phyloP scores from a whole-genome alignment of 495 filamentous ascomycete species.

The Penicillium arizonense region DNA sequence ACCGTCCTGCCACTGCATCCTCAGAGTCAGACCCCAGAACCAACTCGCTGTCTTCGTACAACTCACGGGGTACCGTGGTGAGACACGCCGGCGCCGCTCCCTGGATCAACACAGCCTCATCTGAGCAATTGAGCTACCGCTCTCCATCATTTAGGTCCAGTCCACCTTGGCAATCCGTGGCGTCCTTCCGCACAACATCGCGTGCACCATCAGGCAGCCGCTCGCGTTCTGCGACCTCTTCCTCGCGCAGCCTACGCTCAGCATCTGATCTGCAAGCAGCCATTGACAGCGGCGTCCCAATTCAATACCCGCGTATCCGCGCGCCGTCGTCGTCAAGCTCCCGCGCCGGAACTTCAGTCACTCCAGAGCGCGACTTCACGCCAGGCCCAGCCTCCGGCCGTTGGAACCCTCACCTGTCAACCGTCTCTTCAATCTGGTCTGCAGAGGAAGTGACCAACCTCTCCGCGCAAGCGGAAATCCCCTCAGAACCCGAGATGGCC shows the following conservation, averaged over 20 bases:
- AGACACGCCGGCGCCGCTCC: conserved; percentile 34
- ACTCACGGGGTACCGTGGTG: conserved; percentile 51
- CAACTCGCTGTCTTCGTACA: conserved; percentile 46
- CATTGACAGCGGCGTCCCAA: conserved; percentile 40
- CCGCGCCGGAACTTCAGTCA: conserved; percentile 39
- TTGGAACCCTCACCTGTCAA: conserved; percentile 75
- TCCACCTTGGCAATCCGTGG: conserved; percentile 31
- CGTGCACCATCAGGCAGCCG: conserved; percentile 30
- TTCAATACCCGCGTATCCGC: conserved; percentile 50
- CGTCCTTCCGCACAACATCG: conserved; percentile 31
- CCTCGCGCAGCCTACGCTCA: conserved; percentile 37
- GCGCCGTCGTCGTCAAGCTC: conserved; percentile 48
- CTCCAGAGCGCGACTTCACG: conserved; percentile 29
- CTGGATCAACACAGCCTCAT: conserved; percentile 38
- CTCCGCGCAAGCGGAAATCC: conserved; percentile 15
- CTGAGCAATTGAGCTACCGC: conserved; percentile 35
- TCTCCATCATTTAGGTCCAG: conserved; percentile 42
- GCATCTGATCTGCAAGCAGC: conserved; percentile 37
- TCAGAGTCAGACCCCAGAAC: conserved; percentile 39
- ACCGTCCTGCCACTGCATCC: conserved; percentile 32
- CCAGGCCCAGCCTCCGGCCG: conserved; percentile 43
- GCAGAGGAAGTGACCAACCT: conserved; percentile 28
- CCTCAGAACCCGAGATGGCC: conserved; percentile 13
- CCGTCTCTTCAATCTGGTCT: conserved; percentile 65
- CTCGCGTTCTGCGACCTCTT: conserved; percentile 39